Percentiles rank a stretch among this genome's conserved stretches.
phyloP scores from a whole-genome alignment of 1,284 basidiomycete species.

The Boletellus dicymbophilus region DNA sequence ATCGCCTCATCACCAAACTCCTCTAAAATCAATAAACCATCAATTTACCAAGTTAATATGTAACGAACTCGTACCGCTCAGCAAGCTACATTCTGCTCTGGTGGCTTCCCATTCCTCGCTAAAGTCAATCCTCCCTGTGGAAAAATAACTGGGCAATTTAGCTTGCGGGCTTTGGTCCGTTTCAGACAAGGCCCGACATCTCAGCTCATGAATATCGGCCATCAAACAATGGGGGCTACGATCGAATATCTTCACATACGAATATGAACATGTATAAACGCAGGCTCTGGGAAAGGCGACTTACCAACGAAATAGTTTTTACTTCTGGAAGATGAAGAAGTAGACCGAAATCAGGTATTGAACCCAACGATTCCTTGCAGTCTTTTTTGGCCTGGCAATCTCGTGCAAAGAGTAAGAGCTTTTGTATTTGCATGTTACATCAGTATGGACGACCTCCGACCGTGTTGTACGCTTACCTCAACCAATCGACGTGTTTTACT shows the following conservation, averaged over 20 bases:
- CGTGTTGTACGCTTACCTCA: neutral
- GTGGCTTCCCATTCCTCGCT: conserved; percentile 3
- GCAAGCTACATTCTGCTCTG: neutral
- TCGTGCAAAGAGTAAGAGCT: neutral
- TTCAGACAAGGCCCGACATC: conserved; percentile 4
- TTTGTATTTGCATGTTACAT: neutral
- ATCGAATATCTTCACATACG: conserved; percentile 8
- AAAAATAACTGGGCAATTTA: neutral
- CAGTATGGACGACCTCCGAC: neutral
- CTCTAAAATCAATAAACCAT: neutral
- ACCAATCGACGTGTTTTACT: neutral
- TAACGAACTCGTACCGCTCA: conserved; percentile 6
- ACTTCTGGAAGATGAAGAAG: conserved; percentile 6
- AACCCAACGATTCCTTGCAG: neutral
- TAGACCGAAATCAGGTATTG: neutral
- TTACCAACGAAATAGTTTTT: neutral
- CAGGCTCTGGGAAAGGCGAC: neutral
- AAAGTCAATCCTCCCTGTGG: neutral
- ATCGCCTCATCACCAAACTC: conserved; percentile 8
- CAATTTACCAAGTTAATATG: neutral
- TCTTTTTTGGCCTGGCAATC: neutral
- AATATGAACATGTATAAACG: neutral
- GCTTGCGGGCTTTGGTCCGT: neutral
- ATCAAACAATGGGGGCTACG: conserved; percentile 2
- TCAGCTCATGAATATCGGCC: conserved; percentile 7